Conservation (phyloP, 257 asterid genomes). For the Solanum sitiens region DNA sequence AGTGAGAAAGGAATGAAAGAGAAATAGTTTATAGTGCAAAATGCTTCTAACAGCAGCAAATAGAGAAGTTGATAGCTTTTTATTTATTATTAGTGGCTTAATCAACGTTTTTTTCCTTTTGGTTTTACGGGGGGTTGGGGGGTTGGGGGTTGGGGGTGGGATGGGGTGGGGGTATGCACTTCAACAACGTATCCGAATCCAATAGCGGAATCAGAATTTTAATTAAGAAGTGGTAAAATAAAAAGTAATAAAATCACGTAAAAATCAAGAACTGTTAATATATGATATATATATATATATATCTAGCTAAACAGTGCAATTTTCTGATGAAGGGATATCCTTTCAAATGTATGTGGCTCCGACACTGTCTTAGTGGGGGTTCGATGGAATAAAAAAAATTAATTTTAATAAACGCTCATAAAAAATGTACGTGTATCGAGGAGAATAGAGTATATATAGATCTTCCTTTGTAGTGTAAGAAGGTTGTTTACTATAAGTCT, state of each 20-base stretch:
- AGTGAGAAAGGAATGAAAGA: not conserved
- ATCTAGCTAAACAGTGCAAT: too few species aligned
- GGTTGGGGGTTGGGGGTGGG: too few species aligned
- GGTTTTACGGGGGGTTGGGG: not conserved
- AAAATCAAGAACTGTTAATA: too few species aligned
- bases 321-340: too few species aligned
- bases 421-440: too few species aligned
- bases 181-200: accelerated
- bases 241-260: too few species aligned
- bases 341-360: too few species aligned
- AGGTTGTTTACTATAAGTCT: too few species aligned
- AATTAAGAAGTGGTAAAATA: too few species aligned
- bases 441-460: not conserved
- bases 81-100: not conserved
- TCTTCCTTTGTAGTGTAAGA: not conserved
- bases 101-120: not conserved
- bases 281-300: too few species aligned
- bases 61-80: not conserved
- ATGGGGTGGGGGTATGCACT: not conserved
- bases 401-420: too few species aligned
- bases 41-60: not conserved
- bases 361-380: not conserved
- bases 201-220: too few species aligned
- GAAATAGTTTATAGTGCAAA: not conserved
- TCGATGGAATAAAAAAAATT: not conserved